Conservation (phyloP, 805 yeast species). For the Metschnikowia lochheadii region DNA sequence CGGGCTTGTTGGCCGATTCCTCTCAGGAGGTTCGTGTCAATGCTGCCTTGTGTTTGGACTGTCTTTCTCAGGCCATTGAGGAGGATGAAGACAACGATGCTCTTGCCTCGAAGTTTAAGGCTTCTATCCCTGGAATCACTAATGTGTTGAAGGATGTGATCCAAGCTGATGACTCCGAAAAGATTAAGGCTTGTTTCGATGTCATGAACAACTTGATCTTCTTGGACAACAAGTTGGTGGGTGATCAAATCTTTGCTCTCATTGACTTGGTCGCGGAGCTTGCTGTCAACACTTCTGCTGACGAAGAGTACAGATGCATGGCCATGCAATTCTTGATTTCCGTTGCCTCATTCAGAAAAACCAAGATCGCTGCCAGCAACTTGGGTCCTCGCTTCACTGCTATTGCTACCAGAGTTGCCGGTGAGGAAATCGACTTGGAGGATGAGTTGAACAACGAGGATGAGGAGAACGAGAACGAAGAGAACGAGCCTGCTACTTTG, state of each 20-base stretch:
- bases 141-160: conserved; percentile 74
- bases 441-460: conserved; percentile 74
- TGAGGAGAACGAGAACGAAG: conserved; percentile 92
- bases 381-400: conserved; percentile 77
- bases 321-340: conserved; percentile 82
- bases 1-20: conserved; percentile 60
- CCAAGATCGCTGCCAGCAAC: conserved; percentile 73
- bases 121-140: conserved; percentile 75
- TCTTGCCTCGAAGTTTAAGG: conserved; percentile 52
- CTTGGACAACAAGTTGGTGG: conserved; percentile 73
- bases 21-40: conserved; percentile 76
- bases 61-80: conserved; percentile 64
- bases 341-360: conserved; percentile 73
- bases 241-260: conserved; percentile 66
- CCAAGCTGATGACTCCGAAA: conserved; percentile 63
- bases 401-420: conserved; percentile 69
- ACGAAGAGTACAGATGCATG: conserved; percentile 77
- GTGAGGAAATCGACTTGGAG: conserved; percentile 73
- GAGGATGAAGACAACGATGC: conserved; percentile 46
- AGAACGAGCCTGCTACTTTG: conserved; percentile 69
- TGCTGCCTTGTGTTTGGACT: conserved; percentile 75
- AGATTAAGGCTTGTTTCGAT: conserved; percentile 73
- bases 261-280: conserved; percentile 73
- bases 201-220: conserved; percentile 76
- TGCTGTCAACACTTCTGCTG: conserved; percentile 58